Percentiles rank a stretch among this genome's conserved stretches.
Conservation (phyloP, 2,329 filamentous ascomycete genomes). For the Aurifilum marmelostoma region DNA sequence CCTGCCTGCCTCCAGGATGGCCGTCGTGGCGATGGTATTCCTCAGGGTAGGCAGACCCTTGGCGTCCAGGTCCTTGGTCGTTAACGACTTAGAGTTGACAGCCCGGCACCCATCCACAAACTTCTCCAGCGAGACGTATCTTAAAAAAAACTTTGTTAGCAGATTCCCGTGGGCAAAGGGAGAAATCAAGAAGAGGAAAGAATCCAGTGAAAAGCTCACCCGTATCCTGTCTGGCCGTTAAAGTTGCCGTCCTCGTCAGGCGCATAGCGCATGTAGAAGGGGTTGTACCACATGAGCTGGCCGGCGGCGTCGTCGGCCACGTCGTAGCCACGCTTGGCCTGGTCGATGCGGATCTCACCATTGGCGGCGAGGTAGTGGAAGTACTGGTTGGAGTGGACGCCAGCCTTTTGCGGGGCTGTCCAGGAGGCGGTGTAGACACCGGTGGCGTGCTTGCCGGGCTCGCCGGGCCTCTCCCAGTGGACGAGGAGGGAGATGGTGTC, state of each 20-base stretch:
- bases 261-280: constrained; percentile 94
- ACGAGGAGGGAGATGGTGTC: constrained; percentile 92
- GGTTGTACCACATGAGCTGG: constrained; percentile 84
- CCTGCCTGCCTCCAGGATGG: constrained; percentile 86
- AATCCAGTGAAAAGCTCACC: constrained; percentile 38
- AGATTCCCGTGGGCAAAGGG: no score
- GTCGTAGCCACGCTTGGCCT: constrained; percentile 93
- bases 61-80: constrained; percentile 75
- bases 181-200: neutral
- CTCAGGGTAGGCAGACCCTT: constrained; percentile 81
- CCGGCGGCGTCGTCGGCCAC: constrained; percentile 79
- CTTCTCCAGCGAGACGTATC: constrained; percentile 91
- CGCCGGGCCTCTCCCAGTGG: constrained; percentile 78
- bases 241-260: constrained; percentile 96
- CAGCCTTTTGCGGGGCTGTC: constrained; percentile 90
- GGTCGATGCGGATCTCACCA: constrained; percentile 87
- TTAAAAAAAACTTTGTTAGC: no score
- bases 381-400: constrained; percentile 96
- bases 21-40: constrained; percentile 90
- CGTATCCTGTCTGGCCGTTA: constrained; percentile 86
- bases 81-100: constrained; percentile 74
- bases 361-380: constrained; percentile 89
- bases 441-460: constrained; percentile 73
- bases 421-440: constrained; percentile 93
- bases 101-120: constrained; percentile 86